These are phyloP conservation scores for Emericellopsis cladophorae DNA, from an alignment of 2,329 filamentous ascomycete genomes.

Conservation along the genomic window DNA sequence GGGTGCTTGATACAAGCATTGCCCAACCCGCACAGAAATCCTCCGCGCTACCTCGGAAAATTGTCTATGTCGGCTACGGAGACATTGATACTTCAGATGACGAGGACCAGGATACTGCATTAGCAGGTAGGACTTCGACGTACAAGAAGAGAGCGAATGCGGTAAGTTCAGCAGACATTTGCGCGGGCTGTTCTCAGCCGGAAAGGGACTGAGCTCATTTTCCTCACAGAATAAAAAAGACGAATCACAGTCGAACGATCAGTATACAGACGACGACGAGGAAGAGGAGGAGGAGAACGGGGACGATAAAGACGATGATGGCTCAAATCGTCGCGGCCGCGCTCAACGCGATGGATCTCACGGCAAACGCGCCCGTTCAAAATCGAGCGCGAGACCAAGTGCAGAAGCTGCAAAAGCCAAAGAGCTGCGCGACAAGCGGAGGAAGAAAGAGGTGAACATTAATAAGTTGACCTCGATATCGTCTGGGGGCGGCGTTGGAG, in stretches of 20 bases:
- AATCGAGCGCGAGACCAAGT: conserved; percentile 14
- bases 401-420: conserved; percentile 20
- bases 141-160: conserved; percentile 11
- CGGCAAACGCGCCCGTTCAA: conserved; percentile 17
- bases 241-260: background rate
- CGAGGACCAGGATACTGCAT: conserved; percentile 18
- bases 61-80: conserved; percentile 47
- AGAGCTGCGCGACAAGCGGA: conserved; percentile 43
- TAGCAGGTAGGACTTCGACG: conserved; percentile 22
- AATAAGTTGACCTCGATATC: conserved; percentile 52
- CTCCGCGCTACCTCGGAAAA: conserved; percentile 29
- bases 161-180: no score
- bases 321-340: conserved; percentile 9
- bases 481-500: conserved; percentile 12
- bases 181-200: background rate
- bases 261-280: conserved; percentile 4
- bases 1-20: conserved; percentile 49
- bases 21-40: conserved; percentile 11
- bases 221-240: background rate
- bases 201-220: background rate
- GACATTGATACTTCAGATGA: conserved; percentile 31
- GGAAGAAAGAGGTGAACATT: conserved; percentile 55
- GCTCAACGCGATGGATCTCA: no score
- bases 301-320: conserved; percentile 10
- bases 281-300: conserved; percentile 2